Evolutionary conservation across 2,329 filamentous ascomycete species (phyloP).

Genomic region (Aspergillus awamori): DNA sequence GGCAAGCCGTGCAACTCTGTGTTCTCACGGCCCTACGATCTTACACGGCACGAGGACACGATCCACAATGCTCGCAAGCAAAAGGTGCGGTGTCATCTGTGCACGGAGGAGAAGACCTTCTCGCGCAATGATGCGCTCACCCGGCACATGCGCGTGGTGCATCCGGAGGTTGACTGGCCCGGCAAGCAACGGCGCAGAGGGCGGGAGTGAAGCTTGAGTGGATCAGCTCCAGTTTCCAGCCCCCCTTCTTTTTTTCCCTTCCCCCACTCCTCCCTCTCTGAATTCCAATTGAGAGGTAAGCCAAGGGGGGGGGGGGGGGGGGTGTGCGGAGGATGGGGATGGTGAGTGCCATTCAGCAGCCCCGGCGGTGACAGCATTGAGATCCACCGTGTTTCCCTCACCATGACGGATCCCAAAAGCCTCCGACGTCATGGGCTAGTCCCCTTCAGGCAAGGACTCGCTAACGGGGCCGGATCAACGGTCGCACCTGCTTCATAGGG

Average conservation of each 20-base stretch:
- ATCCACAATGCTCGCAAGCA: conserved; percentile 95
- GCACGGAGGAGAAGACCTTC: conserved; percentile 96
- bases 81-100: conserved; percentile 90
- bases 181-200: conserved; percentile 59
- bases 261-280: background rate
- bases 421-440: conserved; percentile 27
- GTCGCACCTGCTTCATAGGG: conserved; percentile 18
- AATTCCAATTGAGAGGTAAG: no score
- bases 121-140: conserved; percentile 93
- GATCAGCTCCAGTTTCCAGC: background rate
- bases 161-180: conserved; percentile 83
- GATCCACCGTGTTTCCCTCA: background rate
- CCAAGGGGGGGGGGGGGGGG: no score
- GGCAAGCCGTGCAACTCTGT: conserved; percentile 92
- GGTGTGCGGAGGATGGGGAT: no score
- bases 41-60: conserved; percentile 94
- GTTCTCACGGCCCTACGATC: conserved; percentile 93
- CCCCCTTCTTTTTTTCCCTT: no score
- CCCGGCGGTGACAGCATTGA: conserved; percentile 7
- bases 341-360: conserved; percentile 3
- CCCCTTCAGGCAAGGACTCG: conserved; percentile 21
- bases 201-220: conserved; percentile 32
- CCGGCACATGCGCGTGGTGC: conserved; percentile 89
- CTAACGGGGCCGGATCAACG: conserved; percentile 25
- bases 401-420: conserved; percentile 22